These are phyloP conservation scores for Orbilia quercus DNA, from an alignment of 2,329 filamentous ascomycete species.

Conservation along the genomic window DNA sequence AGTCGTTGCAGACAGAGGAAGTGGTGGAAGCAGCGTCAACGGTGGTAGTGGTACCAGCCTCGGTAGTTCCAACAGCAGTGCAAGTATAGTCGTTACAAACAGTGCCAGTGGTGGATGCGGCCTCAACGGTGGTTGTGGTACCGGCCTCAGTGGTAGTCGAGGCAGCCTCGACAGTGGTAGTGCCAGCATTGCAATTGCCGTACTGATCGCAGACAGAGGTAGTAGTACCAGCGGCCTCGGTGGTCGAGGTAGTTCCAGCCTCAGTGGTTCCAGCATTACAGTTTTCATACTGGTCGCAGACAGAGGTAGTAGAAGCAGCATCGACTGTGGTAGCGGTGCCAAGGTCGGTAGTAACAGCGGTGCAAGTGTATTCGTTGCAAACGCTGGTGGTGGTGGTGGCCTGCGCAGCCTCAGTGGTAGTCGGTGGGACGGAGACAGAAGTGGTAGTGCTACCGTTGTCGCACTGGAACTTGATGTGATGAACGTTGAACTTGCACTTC, in stretches of 20 bases:
- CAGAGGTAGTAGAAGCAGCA: constrained; percentile 7
- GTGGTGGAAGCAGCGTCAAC: constrained; percentile 7
- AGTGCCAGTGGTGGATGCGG: constrained; percentile 11
- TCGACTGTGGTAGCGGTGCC: constrained; percentile 29
- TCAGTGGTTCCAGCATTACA: background rate
- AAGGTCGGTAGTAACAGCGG: constrained; percentile 32
- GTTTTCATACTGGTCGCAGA: background rate
- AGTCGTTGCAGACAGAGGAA: constrained; percentile 20
- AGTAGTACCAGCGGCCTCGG: background rate
- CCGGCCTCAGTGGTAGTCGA: constrained; percentile 10
- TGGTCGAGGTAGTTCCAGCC: constrained; percentile 3
- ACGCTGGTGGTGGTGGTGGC: constrained; percentile 11
- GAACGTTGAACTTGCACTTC: constrained; percentile 58
- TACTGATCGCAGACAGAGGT: constrained; percentile 18
- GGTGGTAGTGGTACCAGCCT: constrained; percentile 5
- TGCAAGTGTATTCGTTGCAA: constrained; percentile 43
- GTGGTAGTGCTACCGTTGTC: constrained; percentile 24
- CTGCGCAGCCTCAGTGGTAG: constrained; percentile 23
- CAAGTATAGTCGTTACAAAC: constrained; percentile 37
- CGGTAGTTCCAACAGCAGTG: constrained; percentile 42
- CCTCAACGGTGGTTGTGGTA: constrained; percentile 8
- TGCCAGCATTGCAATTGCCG: constrained; percentile 24
- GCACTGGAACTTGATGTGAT: constrained; percentile 59
- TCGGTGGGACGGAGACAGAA: constrained; percentile 13
- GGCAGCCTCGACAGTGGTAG: constrained; percentile 1